Evolutionary conservation across 176 grass and related monocot species (phyloP).

Genomic region (Aegilops bicornis): DNA sequence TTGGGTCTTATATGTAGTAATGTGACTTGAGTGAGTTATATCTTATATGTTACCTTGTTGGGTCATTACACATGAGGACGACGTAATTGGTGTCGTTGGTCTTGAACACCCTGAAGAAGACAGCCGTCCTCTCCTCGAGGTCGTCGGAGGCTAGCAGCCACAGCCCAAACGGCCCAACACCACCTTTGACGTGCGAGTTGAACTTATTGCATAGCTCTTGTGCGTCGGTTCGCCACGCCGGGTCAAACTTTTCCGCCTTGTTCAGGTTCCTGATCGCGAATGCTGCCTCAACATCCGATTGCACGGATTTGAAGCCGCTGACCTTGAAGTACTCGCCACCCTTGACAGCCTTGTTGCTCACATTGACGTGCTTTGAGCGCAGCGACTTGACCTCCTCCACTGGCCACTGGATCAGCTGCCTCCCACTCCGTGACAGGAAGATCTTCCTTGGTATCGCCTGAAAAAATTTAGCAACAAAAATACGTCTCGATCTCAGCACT

Average conservation of each 20-base stretch:
- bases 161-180: conserved; percentile 59
- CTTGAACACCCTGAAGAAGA: conserved; percentile 59
- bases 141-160: conserved; percentile 37
- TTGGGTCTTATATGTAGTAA: too few species aligned
- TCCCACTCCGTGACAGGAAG: conserved; percentile 30
- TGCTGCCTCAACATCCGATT: conserved; percentile 50
- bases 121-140: conserved; percentile 39
- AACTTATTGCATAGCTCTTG: conserved; percentile 14
- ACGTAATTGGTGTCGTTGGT: conserved; percentile 23
- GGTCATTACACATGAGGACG: conserved; percentile 59
- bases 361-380: conserved; percentile 5
- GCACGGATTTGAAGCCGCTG: background rate
- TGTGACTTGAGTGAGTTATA: too few species aligned
- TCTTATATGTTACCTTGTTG: conserved; percentile 17
- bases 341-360: background rate
- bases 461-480: background rate
- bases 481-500: background rate
- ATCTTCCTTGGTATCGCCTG: conserved; percentile 44
- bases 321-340: background rate
- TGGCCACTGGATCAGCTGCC: conserved; percentile 54
- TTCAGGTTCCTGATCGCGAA: conserved; percentile 38
- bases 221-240: conserved; percentile 30
- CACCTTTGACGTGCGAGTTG: background rate
- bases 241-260: conserved; percentile 49
- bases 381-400: conserved; percentile 37